These are phyloP conservation scores for Podaxis rugospora DNA, from an alignment of 768 basidiomycete genomes.

Conservation along the genomic window DNA sequence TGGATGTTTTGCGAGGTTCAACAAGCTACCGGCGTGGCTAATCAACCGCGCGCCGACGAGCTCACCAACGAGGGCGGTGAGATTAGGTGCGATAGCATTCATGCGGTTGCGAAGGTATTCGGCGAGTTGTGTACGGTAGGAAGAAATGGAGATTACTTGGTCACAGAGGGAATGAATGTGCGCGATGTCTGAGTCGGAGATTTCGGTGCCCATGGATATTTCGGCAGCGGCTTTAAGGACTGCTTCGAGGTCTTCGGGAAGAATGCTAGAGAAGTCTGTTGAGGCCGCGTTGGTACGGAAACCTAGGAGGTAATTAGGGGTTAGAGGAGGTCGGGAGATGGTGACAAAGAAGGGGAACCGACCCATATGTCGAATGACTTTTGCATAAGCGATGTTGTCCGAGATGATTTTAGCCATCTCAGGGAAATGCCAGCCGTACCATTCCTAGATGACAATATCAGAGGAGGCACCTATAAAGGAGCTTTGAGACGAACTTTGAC, in stretches of 20 bases:
- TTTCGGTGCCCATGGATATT: slow-evolving; percentile 99
- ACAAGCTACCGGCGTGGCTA: slow-evolving; percentile 93
- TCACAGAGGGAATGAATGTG: slow-evolving; percentile 97
- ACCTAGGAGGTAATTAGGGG: slow-evolving; percentile 36
- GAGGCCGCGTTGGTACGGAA: slow-evolving; percentile 91
- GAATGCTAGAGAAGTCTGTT: slow-evolving; percentile 83
- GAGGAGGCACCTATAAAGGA: background rate
- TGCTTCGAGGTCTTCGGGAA: slow-evolving; percentile 96
- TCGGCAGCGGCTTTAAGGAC: slow-evolving; percentile 94
- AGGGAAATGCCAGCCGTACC: slow-evolving; percentile 99
- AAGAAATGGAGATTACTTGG: slow-evolving; percentile 95
- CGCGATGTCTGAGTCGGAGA: slow-evolving; percentile 92
- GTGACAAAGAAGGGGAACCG: slow-evolving; percentile 18
- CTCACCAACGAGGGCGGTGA: slow-evolving; percentile 90
- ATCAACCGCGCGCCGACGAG: slow-evolving; percentile 91
- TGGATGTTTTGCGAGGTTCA: slow-evolving; percentile 95
- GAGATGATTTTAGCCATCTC: slow-evolving; percentile 98
- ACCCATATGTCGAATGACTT: slow-evolving; percentile 91
- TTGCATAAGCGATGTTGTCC: slow-evolving; percentile 97
- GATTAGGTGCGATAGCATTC: slow-evolving; percentile 96
- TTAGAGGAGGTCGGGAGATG: background rate
- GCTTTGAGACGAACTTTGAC: slow-evolving; percentile 69
- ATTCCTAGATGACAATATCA: slow-evolving; percentile 60
- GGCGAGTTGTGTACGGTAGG: slow-evolving; percentile 90
- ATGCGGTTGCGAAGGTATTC: slow-evolving; percentile 98